Base-by-base conservation (phyloP, 805 yeast species). In the Hanseniaspora jakobsenii region DNA sequence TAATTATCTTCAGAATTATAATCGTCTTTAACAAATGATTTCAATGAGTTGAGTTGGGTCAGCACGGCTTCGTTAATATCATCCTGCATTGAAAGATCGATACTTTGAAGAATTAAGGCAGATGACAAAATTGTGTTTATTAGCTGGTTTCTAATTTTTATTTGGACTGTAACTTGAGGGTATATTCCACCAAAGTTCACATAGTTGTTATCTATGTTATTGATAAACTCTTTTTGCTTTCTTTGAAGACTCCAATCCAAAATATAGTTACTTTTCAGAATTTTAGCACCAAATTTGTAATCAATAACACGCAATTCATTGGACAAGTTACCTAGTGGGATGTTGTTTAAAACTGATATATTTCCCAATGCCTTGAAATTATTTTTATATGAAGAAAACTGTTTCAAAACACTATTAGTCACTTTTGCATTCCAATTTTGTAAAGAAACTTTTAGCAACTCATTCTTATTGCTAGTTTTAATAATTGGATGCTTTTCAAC, bases 211-310 rank as follows among this genome's bases (percentile, higher is more conserved):
- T 28, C 77, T 79, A 48, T 75, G 81, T 50, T 67, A 60, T 12
- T 61, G 53, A 18, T 65, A 57, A 9, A 65, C 50, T 47, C 75
- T 76, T 8, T 64, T 66, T 53, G 81, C 91, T 52, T 70, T 73
- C 57, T 85, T 87, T 14, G 69, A 68, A 3, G 78, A 0, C 94
- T 82, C 97, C 98, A 91, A 97, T 98, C 91, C 24, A 93, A 64
- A 5, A 89, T 79, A 32, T 82, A 72, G 48, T 77, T 74, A 38
- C 74, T 72, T 37, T 75, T 69, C 16, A 66, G 66, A 46, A 91
- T 67, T 41, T 77, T 69, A 54, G 98, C 69, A 0, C 97, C 94
- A 59, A 84, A 91, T 45, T 77, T 77, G 32, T 89, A 71, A 60
- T 91, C 99, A 48, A 89, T 81, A 13, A 38, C 31, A 16, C 40